Evolutionary conservation across 1,139 yeast species (phyloP).

Genomic region (Lodderomyces beijingensis): DNA sequence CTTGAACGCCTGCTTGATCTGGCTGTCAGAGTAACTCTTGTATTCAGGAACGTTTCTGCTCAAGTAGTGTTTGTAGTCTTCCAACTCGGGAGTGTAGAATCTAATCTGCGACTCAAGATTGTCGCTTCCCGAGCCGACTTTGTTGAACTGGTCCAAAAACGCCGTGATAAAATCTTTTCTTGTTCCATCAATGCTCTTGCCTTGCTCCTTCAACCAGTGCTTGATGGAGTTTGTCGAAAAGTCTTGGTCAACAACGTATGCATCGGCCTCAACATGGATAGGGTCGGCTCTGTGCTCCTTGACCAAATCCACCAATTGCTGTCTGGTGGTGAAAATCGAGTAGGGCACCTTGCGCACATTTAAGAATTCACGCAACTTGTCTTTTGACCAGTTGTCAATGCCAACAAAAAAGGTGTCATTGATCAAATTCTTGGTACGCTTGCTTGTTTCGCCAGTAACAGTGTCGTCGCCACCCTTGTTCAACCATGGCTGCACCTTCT

Average conservation of each 20-base stretch:
- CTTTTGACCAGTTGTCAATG: constrained; percentile 45
- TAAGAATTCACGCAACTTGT: constrained; percentile 47
- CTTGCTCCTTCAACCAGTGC: constrained; percentile 22
- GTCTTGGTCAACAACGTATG: constrained; percentile 20
- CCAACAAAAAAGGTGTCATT: constrained; percentile 45
- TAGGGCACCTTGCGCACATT: constrained; percentile 47
- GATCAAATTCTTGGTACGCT: constrained; percentile 21
- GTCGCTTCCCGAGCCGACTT: constrained; percentile 9
- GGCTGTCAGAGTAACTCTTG: constrained; percentile 18
- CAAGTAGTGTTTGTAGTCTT: constrained; percentile 16
- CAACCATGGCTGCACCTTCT: constrained; percentile 20
- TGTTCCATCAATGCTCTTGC: constrained; percentile 21
- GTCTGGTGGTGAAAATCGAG: constrained; percentile 42
- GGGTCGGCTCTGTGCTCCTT: constrained; percentile 40
- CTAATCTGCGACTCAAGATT: constrained; percentile 15
- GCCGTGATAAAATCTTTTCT: constrained; percentile 20
- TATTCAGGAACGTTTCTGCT: constrained; percentile 8
- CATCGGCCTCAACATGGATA: constrained; percentile 16
- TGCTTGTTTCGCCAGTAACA: neutral
- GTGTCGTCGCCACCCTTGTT: constrained; percentile 16
- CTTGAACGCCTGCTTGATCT: constrained; percentile 17
- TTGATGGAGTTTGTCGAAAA: constrained; percentile 20
- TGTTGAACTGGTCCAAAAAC: constrained; percentile 11
- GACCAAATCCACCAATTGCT: constrained; percentile 45
- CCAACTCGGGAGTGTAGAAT: constrained; percentile 17